These are phyloP conservation scores for Lithospermum erythrorhizon DNA, from an alignment of 257 asterid species.

Conservation along the genomic window DNA sequence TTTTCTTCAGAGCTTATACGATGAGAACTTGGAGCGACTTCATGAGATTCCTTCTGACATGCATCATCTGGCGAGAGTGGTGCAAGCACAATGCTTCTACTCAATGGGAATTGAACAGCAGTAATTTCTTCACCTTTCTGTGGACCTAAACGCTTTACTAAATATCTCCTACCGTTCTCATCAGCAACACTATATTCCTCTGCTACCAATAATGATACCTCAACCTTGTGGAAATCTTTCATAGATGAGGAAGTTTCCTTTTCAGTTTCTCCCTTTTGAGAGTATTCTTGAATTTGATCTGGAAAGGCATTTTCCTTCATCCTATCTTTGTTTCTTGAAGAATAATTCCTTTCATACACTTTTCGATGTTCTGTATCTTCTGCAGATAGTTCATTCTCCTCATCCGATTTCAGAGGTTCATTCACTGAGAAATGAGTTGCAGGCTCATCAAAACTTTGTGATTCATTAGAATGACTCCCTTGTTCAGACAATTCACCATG, in stretches of 20 bases:
- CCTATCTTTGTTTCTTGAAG: conserved; percentile 14
- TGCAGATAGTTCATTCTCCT: conserved; percentile 9
- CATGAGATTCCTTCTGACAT: conserved; percentile 18
- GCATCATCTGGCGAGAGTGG: conserved; percentile 29
- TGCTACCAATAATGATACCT: conserved; percentile 7
- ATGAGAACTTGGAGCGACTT: conserved; percentile 16
- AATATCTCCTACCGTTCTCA: conserved; percentile 8
- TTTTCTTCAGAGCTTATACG: conserved; percentile 34
- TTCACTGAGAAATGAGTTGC: background rate
- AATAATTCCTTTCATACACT: conserved; percentile 11
- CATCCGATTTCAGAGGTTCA: background rate
- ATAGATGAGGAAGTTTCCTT: conserved; percentile 13
- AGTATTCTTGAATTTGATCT: conserved; percentile 16
- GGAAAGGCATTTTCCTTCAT: conserved; percentile 13
- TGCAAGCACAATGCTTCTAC: conserved; percentile 22
- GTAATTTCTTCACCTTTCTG: conserved; percentile 11
- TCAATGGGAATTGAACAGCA: conserved; percentile 15
- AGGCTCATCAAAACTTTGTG: background rate
- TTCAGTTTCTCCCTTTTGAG: conserved; percentile 12
- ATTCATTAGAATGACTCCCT: background rate
- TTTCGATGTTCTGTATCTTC: conserved; percentile 5
- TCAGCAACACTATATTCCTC: conserved; percentile 14
- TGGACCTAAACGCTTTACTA: background rate
- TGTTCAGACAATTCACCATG: background rate
- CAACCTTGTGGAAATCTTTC: conserved; percentile 14